phyloP scores from a whole-genome alignment of 148 eudicot species.

The Cornus suecica region DNA sequence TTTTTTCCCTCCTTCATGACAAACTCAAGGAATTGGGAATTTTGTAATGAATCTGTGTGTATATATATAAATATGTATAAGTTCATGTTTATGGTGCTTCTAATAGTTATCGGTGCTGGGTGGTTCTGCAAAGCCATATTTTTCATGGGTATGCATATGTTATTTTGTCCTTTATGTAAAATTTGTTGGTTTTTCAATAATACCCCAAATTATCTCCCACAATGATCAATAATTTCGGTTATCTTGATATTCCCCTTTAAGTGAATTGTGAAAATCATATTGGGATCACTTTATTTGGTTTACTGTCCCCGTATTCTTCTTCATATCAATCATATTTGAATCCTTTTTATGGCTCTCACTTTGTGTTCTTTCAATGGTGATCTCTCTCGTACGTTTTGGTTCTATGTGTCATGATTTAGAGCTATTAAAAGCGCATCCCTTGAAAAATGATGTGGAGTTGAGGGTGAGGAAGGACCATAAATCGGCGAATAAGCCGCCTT shows the following conservation, averaged over 20 bases:
- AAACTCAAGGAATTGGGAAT: not conserved
- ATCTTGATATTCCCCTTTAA: not conserved
- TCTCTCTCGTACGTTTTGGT: not conserved
- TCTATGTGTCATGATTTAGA: conserved; percentile 12
- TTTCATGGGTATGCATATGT: not conserved
- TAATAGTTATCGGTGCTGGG: not conserved
- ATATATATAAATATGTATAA: not conserved
- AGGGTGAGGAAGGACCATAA: conserved; percentile 8
- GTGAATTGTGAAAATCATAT: not conserved
- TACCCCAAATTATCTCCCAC: not conserved
- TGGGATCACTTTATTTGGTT: not conserved
- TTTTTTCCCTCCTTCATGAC: not conserved
- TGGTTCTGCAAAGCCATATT: not conserved
- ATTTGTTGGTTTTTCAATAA: conserved; percentile 2
- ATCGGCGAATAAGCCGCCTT: conserved; percentile 12
- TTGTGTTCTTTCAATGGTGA: not conserved
- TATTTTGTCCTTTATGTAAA: conserved; percentile 1
- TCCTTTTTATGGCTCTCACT: not conserved
- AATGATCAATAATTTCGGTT: not conserved
- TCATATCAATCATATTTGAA: not conserved
- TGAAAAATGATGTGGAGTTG: conserved; percentile 10
- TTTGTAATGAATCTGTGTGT: not conserved
- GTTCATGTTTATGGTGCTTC: not conserved
- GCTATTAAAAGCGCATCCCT: not conserved
- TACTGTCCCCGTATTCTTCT: not conserved